A percentile compares a stretch with the other conserved stretches of the same genome.
phyloP scores from a whole-genome alignment of 2,329 filamentous ascomycete genomes.

The Coleophoma crateriformis region DNA sequence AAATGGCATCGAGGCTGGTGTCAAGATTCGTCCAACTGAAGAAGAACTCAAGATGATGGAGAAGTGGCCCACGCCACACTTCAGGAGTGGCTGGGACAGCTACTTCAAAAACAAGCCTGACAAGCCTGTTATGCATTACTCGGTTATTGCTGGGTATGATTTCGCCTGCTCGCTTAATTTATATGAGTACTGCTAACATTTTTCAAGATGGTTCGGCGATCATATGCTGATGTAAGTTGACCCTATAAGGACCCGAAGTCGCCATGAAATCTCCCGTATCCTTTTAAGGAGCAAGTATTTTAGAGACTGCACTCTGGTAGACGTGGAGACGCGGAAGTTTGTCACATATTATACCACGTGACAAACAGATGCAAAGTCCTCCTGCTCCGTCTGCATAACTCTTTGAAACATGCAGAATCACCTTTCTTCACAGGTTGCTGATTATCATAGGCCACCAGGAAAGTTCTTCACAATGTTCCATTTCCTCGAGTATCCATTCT shows the following conservation, averaged over 20 bases:
- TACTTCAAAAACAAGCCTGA: slow-evolving; percentile 83
- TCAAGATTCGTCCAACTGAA: slow-evolving; percentile 68
- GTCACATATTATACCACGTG: too few relatives aligned
- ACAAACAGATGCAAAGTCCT: too few relatives aligned
- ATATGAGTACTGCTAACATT: too few relatives aligned
- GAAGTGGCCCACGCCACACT: slow-evolving; percentile 69
- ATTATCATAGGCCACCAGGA: slow-evolving; percentile 54
- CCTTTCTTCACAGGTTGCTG: not conserved
- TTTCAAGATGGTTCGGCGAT: slow-evolving; percentile 45
- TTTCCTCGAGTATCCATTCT: slow-evolving; percentile 63
- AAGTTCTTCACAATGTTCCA: slow-evolving; percentile 85
- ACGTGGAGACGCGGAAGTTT: too few relatives aligned
- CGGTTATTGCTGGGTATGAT: slow-evolving; percentile 58
- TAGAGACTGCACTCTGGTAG: too few relatives aligned
- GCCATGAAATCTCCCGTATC: too few relatives aligned
- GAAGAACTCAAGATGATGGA: slow-evolving; percentile 65
- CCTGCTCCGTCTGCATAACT: too few relatives aligned
- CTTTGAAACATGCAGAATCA: too few relatives aligned
- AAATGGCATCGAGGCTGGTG: slow-evolving; percentile 75
- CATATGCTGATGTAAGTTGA: slow-evolving; percentile 49
- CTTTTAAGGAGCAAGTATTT: too few relatives aligned
- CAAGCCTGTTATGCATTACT: slow-evolving; percentile 85
- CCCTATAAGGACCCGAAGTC: not conserved
- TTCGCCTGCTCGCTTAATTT: not conserved
- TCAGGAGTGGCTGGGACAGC: slow-evolving; percentile 69